Evolutionary conservation across 2,329 filamentous ascomycete species (phyloP), one percentile per base, ranked within the genome.

Genomic region (Polytolypa hystricis): DNA sequence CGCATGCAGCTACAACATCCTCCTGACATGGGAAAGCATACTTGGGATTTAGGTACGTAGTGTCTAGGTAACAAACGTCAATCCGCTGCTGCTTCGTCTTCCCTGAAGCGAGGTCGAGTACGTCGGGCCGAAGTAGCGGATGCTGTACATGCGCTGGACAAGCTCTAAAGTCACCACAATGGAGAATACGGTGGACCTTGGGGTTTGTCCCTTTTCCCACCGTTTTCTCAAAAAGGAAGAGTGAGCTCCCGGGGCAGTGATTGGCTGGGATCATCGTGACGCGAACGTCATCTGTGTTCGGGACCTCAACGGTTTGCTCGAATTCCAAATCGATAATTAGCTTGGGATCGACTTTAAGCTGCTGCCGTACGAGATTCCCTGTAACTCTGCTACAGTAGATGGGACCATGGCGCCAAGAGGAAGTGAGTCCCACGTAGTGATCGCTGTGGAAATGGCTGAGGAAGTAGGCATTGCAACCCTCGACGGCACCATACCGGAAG

Each of bases 361-460:
- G 87, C 49, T 82, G 82, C 42, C 80, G 79, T 21, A 96, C 84
- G 2, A 98, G 70, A 50, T 93, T 93, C 1, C 75, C 91, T 0
- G 91, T 98, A 10, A 94, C 83, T 47, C 78, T 81, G 54, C 89
- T 96, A 65, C 91, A 96, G 53, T 94, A 98, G 33, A 98, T 96
- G 0, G 87, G 89, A 0, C 91, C 91, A 55, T 98, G 87, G 26
- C 69, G 76, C 91, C 91, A 98, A 20, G 71, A 84, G 5, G 82
- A 77, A 8, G 84, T 91, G 8, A 98, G 65, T 2, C 91, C 91
- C 21, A 95, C 78, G 50, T 98, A 98, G 55, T 98, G 91, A 55
- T 98, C 91, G 51, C 86, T 95, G 59, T 98, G 91, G 48, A 96
- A 98, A 55, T 98, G 91, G 49, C 87, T 95, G 8, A 98, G 71